Evolutionary conservation across 1,139 yeast genomes (phyloP).

Genomic region (Debaryomyces fabryi): DNA sequence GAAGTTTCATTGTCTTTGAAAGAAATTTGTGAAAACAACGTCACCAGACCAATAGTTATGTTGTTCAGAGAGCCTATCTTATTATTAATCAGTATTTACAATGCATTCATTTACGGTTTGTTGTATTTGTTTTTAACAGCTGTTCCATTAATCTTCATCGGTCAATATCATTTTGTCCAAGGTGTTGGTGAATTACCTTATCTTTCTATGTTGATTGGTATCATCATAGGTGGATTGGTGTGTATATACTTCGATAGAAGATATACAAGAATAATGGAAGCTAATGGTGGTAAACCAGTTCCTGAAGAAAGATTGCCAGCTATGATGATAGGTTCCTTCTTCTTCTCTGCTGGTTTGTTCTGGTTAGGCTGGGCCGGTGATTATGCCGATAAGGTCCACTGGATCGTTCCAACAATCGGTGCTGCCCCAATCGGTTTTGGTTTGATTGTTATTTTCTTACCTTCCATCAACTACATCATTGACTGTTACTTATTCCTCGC

Average conservation of each 20-base stretch:
- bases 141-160: constrained; percentile 66
- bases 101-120: constrained; percentile 78
- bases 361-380: constrained; percentile 84
- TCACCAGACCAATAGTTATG: constrained; percentile 68
- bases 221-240: constrained; percentile 51
- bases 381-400: constrained; percentile 61
- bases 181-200: constrained; percentile 63
- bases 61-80: constrained; percentile 68
- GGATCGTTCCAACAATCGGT: constrained; percentile 75
- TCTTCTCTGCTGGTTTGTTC: constrained; percentile 70
- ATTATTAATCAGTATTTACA: constrained; percentile 64
- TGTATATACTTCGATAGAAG: constrained; percentile 24
- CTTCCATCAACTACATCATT: constrained; percentile 72
- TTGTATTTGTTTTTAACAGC: constrained; percentile 73
- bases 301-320: constrained; percentile 75
- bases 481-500: constrained; percentile 75
- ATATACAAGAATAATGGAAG: constrained; percentile 34
- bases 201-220: constrained; percentile 59
- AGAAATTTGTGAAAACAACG: constrained; percentile 65
- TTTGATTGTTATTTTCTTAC: constrained; percentile 66
- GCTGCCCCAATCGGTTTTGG: constrained; percentile 73
- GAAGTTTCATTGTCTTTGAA: constrained; percentile 58
- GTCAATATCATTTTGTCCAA: constrained; percentile 51
- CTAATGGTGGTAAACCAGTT: constrained; percentile 55
- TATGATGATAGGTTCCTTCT: constrained; percentile 62